Evolutionary conservation across 2,329 filamentous ascomycete species (phyloP).

Genomic region (Dactylellina haptotyla): DNA sequence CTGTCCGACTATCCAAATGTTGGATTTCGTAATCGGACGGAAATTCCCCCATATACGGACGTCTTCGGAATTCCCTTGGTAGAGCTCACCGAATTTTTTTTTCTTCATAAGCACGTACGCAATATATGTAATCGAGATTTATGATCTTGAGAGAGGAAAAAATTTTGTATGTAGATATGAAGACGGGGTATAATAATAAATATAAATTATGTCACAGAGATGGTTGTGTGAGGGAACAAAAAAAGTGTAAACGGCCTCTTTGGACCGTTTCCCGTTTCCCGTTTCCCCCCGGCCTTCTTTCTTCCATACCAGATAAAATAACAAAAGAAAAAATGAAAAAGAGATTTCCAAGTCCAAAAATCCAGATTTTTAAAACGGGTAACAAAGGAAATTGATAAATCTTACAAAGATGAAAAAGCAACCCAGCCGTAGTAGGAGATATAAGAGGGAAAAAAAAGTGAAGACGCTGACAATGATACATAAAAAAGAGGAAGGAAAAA

Average conservation of each 20-base stretch:
- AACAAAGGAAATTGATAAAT: conserved; percentile 29
- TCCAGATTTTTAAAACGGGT: conserved; percentile 30
- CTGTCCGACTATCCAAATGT: too few species aligned
- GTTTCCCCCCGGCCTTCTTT: not conserved
- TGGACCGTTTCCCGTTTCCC: not conserved
- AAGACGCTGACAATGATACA: conserved; percentile 54
- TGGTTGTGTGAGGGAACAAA: not conserved
- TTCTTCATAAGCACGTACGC: not conserved
- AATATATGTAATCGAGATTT: conserved; percentile 7
- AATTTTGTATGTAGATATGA: too few species aligned
- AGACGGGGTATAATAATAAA: conserved; percentile 46
- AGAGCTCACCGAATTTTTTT: not conserved
- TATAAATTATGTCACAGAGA: conserved; percentile 18
- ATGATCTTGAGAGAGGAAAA: not conserved
- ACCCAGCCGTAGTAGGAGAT: conserved; percentile 41
- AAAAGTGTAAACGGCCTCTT: not conserved
- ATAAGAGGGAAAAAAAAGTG: conserved; percentile 33
- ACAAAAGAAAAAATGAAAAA: conserved; percentile 44
- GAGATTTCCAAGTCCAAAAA: conserved; percentile 36
- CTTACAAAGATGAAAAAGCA: conserved; percentile 46
- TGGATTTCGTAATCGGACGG: too few species aligned
- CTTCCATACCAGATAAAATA: conserved; percentile 7
- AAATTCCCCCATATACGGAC: too few species aligned
- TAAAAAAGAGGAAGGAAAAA: conserved; percentile 33
- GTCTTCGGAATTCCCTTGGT: too few species aligned